Base-by-base conservation (phyloP, 2,329 filamentous ascomycete genomes). In the Exserohilum rostratum region DNA sequence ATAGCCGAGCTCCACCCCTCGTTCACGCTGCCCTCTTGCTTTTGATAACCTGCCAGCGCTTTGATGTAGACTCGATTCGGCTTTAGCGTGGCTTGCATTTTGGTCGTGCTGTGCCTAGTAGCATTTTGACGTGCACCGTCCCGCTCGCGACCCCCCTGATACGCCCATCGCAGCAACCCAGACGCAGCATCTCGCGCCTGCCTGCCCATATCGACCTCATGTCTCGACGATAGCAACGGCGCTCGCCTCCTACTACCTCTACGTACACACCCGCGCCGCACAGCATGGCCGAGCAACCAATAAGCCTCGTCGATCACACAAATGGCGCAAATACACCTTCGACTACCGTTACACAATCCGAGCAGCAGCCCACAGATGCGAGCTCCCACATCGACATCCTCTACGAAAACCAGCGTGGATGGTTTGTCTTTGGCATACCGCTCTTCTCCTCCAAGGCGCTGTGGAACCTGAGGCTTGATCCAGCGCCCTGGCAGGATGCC, bases 331-430 rank as follows among this genome's bases (percentile, higher is more conserved):
- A 61, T 20, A 66, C 63, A 18, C 65, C 68, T 11, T 46, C 43
- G 20, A 64, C 65, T 9, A 54, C 53, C 15, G 58, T 57, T 43
- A 34, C 66, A 17, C 52, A 51, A 25, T 30, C 52, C 15, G 60
- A 65, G 50, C 56, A 50, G 29, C 59, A 60, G 12, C 57, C 61
- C 34, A 53, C 50, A 12, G 65, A 61, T 10, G 58, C 65, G 31
- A 64, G 67, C 48, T 68, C 66, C 12, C 67, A 74, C 59, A 71
- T 98, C 57, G 95, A 99, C 60, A 85, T 98, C 5, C 81, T 99
- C 0, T 98, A 96, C 75, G 95, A 99, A 74, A 99, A 99, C 70
- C 90, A 99, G 77, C 85, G 95, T 53, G 95, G 95, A 10, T 87
- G 86, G 34, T 96, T 97, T 70, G 81, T 96, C 58, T 98, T 93